phyloP scores from a whole-genome alignment of 345 rosid species.

The Erysimum cheiranthoides region DNA sequence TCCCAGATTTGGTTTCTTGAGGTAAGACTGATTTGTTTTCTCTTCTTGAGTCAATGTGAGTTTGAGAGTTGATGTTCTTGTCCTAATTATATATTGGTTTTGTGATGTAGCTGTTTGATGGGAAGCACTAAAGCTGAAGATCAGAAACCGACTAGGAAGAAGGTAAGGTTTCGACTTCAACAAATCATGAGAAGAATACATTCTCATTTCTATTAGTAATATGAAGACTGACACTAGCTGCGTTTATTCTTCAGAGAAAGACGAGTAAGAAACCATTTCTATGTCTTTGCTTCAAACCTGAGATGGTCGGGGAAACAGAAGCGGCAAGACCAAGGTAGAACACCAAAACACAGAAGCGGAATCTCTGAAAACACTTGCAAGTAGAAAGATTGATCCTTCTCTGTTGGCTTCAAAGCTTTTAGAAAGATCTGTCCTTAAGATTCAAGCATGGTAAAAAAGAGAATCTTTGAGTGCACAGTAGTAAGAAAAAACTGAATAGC shows the following conservation, averaged over 20 bases:
- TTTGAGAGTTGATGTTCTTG: background rate
- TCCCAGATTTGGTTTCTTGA: constrained; percentile 35
- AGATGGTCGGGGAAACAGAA: constrained; percentile 31
- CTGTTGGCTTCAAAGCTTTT: constrained; percentile 32
- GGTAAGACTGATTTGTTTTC: constrained; percentile 19
- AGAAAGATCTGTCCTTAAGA: constrained; percentile 37
- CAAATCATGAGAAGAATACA: background rate
- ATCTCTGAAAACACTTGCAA: constrained; percentile 15
- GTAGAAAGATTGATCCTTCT: constrained; percentile 21
- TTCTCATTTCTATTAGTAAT: constrained; percentile 18
- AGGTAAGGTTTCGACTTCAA: constrained; percentile 26
- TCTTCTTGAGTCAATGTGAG: background rate
- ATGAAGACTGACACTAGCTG: constrained; percentile 15
- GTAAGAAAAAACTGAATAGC: background rate
- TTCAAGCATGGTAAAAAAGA: constrained; percentile 17
- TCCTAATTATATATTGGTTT: constrained; percentile 6
- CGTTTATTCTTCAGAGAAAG: constrained; percentile 24
- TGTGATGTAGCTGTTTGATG: constrained; percentile 29
- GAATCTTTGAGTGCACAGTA: constrained; percentile 45
- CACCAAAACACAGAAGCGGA: constrained; percentile 21
- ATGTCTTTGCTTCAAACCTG: constrained; percentile 40
- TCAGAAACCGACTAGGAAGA: constrained; percentile 23
- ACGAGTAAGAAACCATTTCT: constrained; percentile 29
- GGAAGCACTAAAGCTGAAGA: constrained; percentile 32
- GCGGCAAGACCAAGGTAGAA: background rate